A percentile compares a stretch with the other conserved stretches of the same genome.
phyloP scores from a whole-genome alignment of 495 filamentous ascomycete genomes.

The Neurospora tetrasperma region DNA sequence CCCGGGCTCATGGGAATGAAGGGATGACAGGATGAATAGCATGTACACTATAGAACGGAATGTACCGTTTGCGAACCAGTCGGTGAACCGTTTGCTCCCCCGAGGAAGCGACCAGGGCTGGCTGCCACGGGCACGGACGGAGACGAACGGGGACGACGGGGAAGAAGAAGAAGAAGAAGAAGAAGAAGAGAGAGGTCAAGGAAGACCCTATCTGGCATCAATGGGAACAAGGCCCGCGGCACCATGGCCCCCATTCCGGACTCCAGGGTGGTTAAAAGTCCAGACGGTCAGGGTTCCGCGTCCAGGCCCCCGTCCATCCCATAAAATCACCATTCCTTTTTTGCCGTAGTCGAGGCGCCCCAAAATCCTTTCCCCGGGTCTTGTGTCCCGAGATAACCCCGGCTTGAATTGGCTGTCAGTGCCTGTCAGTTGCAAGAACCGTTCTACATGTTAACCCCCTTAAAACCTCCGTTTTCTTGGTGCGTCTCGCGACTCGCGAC shows the following conservation, averaged over 20 bases:
- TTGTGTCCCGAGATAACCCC: conserved; percentile 7
- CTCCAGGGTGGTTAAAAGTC: not conserved
- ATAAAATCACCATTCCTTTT: conserved; percentile 8
- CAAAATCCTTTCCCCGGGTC: conserved; percentile 11
- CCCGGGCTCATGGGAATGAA: not conserved
- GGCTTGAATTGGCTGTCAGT: not conserved
- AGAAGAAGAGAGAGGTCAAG: not conserved
- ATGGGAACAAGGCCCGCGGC: not conserved
- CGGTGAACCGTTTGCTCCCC: not conserved
- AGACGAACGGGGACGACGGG: not conserved
- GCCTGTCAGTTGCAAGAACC: not conserved
- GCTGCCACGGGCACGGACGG: not conserved
- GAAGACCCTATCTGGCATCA: not conserved
- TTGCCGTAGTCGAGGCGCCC: conserved; percentile 8
- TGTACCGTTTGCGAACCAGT: not conserved
- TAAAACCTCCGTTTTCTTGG: not conserved
- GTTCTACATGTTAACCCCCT: not conserved
- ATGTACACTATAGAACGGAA: not conserved
- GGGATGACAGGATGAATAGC: not conserved
- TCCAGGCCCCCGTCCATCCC: conserved; percentile 2
- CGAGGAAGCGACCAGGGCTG: not conserved
- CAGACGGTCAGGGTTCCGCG: conserved; percentile 7
- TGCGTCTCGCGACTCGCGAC: not conserved
- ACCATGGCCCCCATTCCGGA: not conserved
- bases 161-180: not conserved